Evolutionary conservation across 345 rosid genomes (phyloP), one percentile per base, ranked within the genome.

Genomic region (Turritis glabra): DNA sequence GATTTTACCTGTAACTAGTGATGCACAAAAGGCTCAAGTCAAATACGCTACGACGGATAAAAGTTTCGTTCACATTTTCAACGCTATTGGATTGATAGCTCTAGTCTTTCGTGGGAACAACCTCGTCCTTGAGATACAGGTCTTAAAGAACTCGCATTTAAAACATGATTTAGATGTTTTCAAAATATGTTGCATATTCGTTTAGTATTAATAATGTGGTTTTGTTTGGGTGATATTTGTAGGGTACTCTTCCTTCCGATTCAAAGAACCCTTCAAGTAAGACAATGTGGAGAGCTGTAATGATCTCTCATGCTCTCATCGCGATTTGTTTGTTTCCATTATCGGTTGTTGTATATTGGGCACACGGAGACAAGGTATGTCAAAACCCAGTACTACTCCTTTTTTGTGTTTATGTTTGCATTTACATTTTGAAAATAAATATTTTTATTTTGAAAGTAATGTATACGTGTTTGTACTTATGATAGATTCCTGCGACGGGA

Each of bases 231-330:
- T 68, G 69, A 43, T 40, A 18, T 56, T 44, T 74, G 80, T 75
- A 90, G 93, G 91, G 88, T 5, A 88, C 93, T 23, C 86, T 90
- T 85, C 96, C 93, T 18, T 90, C 91, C 0, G 81, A 87, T 48
- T 88, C 89, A 81, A 90, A 90, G 74, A 81, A 79, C 48, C 91
- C 91, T 51, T 86, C 93, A 15, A 72, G 82, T 3, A 83, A 81
- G 70, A 91, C 84, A 11, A 90, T 90, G 96, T 88, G 91, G 96
- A 86, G 44, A 69, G 93, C 93, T 33, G 88, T 85, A 35, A 70
- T 84, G 64, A 65, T 82, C 35, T 82, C 96, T 14, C 88, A 86
- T 68, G 44, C 74, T 5, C 1, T 88, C 18, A 51, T 90, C 5
- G 93, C 90, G 0, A 25, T 75, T 69, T 86, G 84, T 80, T 69